phyloP scores from a whole-genome alignment of 192 early-diverging fungal genomes.

The Rhizoclosmatium globosum region DNA sequence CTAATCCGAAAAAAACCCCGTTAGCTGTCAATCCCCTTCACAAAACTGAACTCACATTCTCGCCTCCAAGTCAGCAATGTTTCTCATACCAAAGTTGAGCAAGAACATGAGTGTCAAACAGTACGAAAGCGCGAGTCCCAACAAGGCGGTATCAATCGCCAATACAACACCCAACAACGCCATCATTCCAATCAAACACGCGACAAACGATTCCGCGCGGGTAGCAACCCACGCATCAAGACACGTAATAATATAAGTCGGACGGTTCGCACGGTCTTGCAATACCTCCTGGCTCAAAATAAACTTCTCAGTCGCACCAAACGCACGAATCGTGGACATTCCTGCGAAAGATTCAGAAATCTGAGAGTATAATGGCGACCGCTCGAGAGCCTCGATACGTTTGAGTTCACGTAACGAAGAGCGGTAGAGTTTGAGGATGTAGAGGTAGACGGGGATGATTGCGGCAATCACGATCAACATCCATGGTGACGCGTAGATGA shows the following conservation, averaged over 20 bases:
- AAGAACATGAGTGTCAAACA: neutral
- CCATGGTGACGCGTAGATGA: neutral
- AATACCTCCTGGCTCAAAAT: conserved; percentile 58
- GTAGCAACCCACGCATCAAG: too few relatives aligned
- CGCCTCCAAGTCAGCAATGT: neutral
- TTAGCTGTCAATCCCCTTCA: too few relatives aligned
- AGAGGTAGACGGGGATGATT: conserved; percentile 5
- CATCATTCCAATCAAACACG: neutral
- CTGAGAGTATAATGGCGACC: conserved; percentile 45
- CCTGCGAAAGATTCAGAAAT: conserved; percentile 49
- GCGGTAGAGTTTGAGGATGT: conserved; percentile 30
- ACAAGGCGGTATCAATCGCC: neutral
- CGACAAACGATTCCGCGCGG: conserved; percentile 26
- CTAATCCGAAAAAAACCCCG: too few relatives aligned
- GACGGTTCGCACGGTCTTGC: conserved; percentile 45
- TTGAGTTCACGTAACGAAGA: conserved; percentile 45
- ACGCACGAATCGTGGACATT: conserved; percentile 43
- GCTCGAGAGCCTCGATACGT: conserved; percentile 36
- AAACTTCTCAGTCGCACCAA: conserved; percentile 14
- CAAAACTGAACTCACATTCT: too few relatives aligned
- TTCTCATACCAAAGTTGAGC: conserved; percentile 3
- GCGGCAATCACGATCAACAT: conserved; percentile 14
- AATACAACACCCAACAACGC: conserved; percentile 5
- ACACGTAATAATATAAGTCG: conserved; percentile 77
- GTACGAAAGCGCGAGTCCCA: conserved; percentile 10